These are phyloP conservation scores for Metschnikowia borealis DNA, from an alignment of 805 yeast species.

Conservation along the genomic window DNA sequence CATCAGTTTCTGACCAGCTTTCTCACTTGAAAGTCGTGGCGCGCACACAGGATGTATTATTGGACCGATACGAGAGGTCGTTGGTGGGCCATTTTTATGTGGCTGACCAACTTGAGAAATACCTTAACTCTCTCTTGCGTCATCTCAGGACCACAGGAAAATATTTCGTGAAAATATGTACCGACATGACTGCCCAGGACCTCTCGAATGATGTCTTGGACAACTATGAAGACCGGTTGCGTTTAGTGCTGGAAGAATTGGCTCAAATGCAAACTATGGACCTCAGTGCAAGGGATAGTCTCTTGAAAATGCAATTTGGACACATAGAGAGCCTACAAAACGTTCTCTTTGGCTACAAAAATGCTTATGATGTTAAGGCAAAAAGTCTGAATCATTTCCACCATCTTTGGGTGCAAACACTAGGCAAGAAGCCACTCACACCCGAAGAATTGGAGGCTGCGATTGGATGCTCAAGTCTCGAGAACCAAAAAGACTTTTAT, in stretches of 20 bases:
- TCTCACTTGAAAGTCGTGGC: not conserved
- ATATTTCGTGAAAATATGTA: too few relatives aligned
- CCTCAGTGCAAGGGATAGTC: not conserved
- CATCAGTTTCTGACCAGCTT: too few relatives aligned
- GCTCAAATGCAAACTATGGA: not conserved
- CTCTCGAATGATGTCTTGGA: not conserved
- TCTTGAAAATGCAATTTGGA: not conserved
- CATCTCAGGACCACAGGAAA: not conserved
- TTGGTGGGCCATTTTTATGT: too few relatives aligned
- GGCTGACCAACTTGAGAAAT: not conserved
- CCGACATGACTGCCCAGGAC: too few relatives aligned
- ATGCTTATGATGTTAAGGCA: not conserved
- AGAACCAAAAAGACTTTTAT: not conserved
- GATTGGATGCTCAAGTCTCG: not conserved
- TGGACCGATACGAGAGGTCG: too few relatives aligned
- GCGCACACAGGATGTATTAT: too few relatives aligned
- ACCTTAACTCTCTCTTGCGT: not conserved
- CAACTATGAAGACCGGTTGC: not conserved
- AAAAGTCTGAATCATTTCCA: not conserved
- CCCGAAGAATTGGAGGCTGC: not conserved
- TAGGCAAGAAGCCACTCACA: not conserved
- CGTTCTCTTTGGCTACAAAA: not conserved
- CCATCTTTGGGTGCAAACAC: not conserved
- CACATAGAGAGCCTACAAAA: not conserved
- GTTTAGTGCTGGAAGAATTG: not conserved